phyloP scores from a whole-genome alignment of 495 filamentous ascomycete species.

The Penicillium ucsense region DNA sequence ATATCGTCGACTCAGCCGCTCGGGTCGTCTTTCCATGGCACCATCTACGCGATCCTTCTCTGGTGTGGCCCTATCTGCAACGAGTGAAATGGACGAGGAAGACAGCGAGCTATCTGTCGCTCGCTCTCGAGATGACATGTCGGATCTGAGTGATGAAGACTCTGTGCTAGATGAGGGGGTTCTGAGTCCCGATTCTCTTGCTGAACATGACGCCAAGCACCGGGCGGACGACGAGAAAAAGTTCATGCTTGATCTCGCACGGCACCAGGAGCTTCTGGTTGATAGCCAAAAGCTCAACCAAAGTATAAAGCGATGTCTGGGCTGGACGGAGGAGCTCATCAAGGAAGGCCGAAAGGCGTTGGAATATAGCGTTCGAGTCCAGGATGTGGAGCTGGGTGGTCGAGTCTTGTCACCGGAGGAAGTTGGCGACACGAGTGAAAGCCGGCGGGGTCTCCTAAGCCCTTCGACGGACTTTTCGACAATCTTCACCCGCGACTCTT shows the following conservation, averaged over 20 bases:
- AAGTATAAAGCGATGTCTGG: constrained; percentile 76
- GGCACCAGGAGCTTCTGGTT: constrained; percentile 76
- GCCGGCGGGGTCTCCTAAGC: constrained; percentile 26
- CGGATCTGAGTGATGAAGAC: constrained; percentile 41
- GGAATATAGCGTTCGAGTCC: constrained; percentile 63
- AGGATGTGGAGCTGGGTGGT: constrained; percentile 73
- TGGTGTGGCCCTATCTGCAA: constrained; percentile 24
- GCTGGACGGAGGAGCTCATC: constrained; percentile 83
- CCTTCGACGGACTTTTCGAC: constrained; percentile 13
- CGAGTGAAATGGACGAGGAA: constrained; percentile 29
- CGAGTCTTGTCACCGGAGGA: constrained; percentile 65
- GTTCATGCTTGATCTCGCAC: constrained; percentile 70
- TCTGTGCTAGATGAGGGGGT: constrained; percentile 27
- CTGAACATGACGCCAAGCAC: constrained; percentile 33
- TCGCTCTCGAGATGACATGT: constrained; percentile 28
- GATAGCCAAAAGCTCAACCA: constrained; percentile 93
- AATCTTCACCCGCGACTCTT: constrained; percentile 1
- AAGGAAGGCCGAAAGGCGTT: constrained; percentile 79
- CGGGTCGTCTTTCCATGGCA: constrained; percentile 57
- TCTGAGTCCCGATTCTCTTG: constrained; percentile 24
- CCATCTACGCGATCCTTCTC: constrained; percentile 36
- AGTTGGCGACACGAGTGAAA: constrained; percentile 43
- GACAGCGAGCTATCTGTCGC: constrained; percentile 25
- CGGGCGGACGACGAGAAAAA: constrained; percentile 59
- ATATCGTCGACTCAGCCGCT: constrained; percentile 69